Evolutionary conservation across 2,329 filamentous ascomycete genomes (phyloP), one percentile per base, ranked within the genome.

Genomic region (Fusarium keratoplasticum): DNA sequence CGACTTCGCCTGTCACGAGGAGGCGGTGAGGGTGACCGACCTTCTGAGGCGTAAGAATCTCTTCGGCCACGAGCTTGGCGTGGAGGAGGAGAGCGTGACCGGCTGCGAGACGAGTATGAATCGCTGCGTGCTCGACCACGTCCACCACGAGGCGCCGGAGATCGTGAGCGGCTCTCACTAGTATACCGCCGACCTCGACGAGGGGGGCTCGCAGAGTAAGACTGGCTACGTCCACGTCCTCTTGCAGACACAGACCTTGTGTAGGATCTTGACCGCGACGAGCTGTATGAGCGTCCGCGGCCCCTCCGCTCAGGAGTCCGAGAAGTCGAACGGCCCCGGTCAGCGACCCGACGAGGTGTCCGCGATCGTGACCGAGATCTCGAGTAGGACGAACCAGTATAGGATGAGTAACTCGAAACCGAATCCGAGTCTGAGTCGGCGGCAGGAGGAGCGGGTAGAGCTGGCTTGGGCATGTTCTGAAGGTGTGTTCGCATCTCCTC

Each of bases 401-500:
- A 94, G 22, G 93, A 95, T 0, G 92, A 95, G 80, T 95, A 96
- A 83, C 93, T 95, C 10, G 92, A 95, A 11, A 91, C 90, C 0
- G 92, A 94, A 54, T 94, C 92, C 0, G 91, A 91, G 70, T 92
- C 91, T 0, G 91, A 92, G 58, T 90, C 87, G 36, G 86, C 86
- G 10, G 72, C 70, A 11, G 86, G 86, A 25, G 94, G 85, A 2
- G 94, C 91, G 7, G 94, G 93, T 27, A 94, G 85, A 2, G 93
- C 89, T 4, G 95, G 95, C 81, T 97, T 96, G 14, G 95, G 95
- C 83, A 97, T 90, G 80, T 95, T 98, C 81, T 95, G 93, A 66
- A 99, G 88, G 80, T 93, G 91, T 79, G 97, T 94, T 82, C 96
- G 92, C 95, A 98, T 97, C 75, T 95, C 94, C 81, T 99, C 96